Percentiles rank a stretch among this genome's conserved stretches.
phyloP scores from a whole-genome alignment of 2,329 filamentous ascomycete genomes.

The Cryphonectria nitschkei region DNA sequence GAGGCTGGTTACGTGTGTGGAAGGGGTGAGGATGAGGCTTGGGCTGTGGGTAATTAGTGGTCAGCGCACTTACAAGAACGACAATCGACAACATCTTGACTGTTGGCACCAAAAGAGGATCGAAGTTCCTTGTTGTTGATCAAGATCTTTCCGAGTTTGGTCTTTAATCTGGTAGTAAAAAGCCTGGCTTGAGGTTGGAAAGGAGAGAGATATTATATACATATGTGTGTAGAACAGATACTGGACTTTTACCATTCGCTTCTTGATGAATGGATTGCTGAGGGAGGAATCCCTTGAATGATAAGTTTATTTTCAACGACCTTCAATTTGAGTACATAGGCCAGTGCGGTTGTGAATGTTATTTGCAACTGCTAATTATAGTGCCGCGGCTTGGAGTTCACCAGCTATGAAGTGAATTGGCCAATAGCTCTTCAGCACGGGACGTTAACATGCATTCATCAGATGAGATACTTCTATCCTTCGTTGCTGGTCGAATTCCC shows the following conservation, averaged over 20 bases:
- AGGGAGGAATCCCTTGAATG: neutral
- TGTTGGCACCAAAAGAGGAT: neutral
- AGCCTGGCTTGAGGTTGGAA: neutral
- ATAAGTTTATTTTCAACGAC: too few species aligned
- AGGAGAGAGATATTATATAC: neutral
- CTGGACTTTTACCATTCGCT: neutral
- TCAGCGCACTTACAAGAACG: neutral
- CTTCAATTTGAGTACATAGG: neutral
- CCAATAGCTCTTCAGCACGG: too few species aligned
- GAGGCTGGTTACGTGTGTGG: neutral
- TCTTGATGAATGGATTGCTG: neutral
- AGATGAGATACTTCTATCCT: too few species aligned
- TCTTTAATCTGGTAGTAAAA: neutral
- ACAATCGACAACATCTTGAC: constrained; percentile 2
- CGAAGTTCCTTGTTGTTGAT: neutral
- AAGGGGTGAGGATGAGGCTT: neutral
- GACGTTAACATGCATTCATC: too few species aligned
- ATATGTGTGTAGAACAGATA: neutral
- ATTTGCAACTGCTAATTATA: neutral
- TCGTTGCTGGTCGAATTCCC: too few species aligned
- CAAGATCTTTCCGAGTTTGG: neutral
- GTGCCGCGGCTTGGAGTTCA: too few species aligned
- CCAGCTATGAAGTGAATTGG: too few species aligned
- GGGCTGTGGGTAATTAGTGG: neutral
- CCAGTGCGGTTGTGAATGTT: neutral